Evolutionary conservation across 306 rosid species (phyloP), one percentile per base, ranked within the genome.

Genomic region (Spatholobus suberectus): DNA sequence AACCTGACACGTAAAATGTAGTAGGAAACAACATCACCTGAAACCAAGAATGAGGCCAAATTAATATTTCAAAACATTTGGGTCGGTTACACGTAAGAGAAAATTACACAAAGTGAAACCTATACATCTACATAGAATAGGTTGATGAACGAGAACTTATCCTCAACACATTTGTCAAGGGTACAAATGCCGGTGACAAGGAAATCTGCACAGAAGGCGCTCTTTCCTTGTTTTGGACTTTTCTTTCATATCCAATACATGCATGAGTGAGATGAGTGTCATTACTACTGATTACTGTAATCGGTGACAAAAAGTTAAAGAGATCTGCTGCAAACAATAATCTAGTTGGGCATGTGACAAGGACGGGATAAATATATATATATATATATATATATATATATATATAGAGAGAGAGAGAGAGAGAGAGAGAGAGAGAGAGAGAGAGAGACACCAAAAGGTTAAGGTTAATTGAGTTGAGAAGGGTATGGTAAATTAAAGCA

Each of bases 191-290:
- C 18, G 67, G 23, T 72, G 82, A 74, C 49, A 74, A 68, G 49
- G 84, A 79, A 74, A 46, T 68, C 6, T 41, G 57, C 59, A 72
- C 2, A 5, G 37, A 14, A 32, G 78, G 43, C 13, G 59, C 5
- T 43, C 18, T 38, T 80, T 80, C 82, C 67, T 73, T 54, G 37
- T 49, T 47, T 62, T 85, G 73, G 75, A 51, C 5, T 43, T 74
- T 81, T 52, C 38, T 80, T 81, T 54, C 59, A 54, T n/a, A 24
- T 57, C 43, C 27, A 47, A 72, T 21, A 70, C 58, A 69, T 40
- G 79, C 38, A 58, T 70, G 73, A 59, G 5, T 15, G 74, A 40
- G 82, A 29, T 68, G 44, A 34, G 58, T 1, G 66, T 67, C 44
- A 52, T n/a, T n/a, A n/a, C 6, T 14, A 14, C 12, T 66, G 15